Evolutionary conservation across 129 eudicot genomes (phyloP).

Genomic region (Lactuca saligna): DNA sequence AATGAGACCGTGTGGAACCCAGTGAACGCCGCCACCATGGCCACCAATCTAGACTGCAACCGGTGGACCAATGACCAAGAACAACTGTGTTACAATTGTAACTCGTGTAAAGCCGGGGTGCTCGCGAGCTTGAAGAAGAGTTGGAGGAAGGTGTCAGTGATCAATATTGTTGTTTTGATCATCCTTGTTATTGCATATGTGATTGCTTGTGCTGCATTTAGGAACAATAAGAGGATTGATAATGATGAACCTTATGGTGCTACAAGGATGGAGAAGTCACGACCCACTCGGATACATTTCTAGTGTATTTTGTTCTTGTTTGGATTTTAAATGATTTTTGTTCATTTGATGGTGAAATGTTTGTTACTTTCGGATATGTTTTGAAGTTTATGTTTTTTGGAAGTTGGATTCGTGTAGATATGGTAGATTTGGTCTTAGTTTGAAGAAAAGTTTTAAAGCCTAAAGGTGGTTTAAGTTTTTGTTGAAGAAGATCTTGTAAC

Average conservation of each 20-base stretch:
- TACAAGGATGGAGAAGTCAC: constrained; percentile 86
- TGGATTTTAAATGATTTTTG: constrained; percentile 20
- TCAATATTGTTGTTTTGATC: constrained; percentile 74
- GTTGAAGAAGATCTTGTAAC: no score
- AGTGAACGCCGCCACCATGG: constrained; percentile 32
- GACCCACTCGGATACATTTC: constrained; percentile 78
- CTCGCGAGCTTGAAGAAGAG: constrained; percentile 82
- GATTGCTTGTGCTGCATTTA: constrained; percentile 73
- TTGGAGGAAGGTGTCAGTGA: constrained; percentile 92
- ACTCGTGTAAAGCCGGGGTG: constrained; percentile 92
- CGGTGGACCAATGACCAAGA: constrained; percentile 83
- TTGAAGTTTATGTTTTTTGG: constrained; percentile 8
- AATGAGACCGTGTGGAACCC: constrained; percentile 79
- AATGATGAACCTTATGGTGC: constrained; percentile 81
- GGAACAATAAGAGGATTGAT: constrained; percentile 82
- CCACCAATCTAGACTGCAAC: constrained; percentile 50
- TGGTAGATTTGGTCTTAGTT: not conserved
- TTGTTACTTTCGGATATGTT: constrained; percentile 12
- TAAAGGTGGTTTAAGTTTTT: not conserved
- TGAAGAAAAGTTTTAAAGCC: not conserved
- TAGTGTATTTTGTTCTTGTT: constrained; percentile 30
- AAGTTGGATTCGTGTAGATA: constrained; percentile 31
- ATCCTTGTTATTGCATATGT: constrained; percentile 74
- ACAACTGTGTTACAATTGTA: constrained; percentile 67
- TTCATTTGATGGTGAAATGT: constrained; percentile 13